Base-by-base conservation (phyloP, 495 filamentous ascomycete genomes). In the Pseudoneurospora amorphoporcata region DNA sequence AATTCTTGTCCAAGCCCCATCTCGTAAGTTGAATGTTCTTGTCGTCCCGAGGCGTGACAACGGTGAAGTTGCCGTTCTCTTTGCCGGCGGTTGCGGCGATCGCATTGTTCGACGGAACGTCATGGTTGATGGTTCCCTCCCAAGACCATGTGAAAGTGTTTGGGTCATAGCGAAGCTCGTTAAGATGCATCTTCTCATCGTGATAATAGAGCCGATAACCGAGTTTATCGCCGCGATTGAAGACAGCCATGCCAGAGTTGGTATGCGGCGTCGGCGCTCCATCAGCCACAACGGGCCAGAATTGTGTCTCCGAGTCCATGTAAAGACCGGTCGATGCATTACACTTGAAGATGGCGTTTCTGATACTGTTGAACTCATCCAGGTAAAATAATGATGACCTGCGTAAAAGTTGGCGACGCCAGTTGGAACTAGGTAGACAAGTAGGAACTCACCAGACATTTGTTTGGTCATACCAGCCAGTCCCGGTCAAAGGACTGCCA, bases 131-230 rank as follows among this genome's bases (percentile, higher is more conserved):
- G 42, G 75, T 68, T 45, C 76, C 78, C 9, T 35, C 58, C 40
- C 76, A 76, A 2, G 37, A 23, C 81, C 82, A 82, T 32, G 5
- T 29, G 6, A 23, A 29, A 7, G 68, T 70, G 16, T 39, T 69
- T 6, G 19, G 47, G 8, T 73, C 76, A 73, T 82, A 83, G 14
- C 45, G 70, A 2, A 82, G 73, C 53, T 78, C 74, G 45, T 76
- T 77, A 71, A 82, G 70, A 43, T 74, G 65, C 68, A 72, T 73
- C 69, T 80, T 42, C 14, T 69, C 68, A 65, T 82, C 78, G 72
- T 83, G 79, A 42, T 76, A 83, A 71, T 79, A 83, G 8, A 83
- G 65, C 2, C 80, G 77, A 32, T 83, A 83, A 45, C 82, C 82
- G 0, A 68, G 72, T 2, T 72, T 68, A 8, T 43, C 37, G 39